A percentile compares a stretch with the other conserved stretches of the same genome.
Evolutionary conservation across 2,329 filamentous ascomycete genomes (phyloP).

Genomic region (Penicillium frequentans): DNA sequence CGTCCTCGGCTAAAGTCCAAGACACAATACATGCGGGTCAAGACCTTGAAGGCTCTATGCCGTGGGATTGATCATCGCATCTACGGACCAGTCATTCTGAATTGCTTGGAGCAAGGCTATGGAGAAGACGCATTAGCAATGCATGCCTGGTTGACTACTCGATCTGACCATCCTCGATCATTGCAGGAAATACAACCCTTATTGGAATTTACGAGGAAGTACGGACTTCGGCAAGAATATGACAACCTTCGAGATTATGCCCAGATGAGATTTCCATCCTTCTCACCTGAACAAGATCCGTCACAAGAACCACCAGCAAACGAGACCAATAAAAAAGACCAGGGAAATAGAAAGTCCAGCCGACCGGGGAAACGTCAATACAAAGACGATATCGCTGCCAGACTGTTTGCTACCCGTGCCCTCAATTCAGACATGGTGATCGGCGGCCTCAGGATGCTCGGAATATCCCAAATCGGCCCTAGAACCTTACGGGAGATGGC

Average conservation of each 20-base stretch:
- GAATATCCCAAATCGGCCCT: slow-evolving; percentile 71
- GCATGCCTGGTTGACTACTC: slow-evolving; percentile 46
- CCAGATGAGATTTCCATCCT: not conserved
- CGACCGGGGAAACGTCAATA: slow-evolving; percentile 46
- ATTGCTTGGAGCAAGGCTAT: slow-evolving; percentile 38
- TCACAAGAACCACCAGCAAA: not conserved
- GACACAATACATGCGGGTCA: slow-evolving; percentile 25
- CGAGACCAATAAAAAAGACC: not conserved
- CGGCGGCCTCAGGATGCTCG: slow-evolving; percentile 67
- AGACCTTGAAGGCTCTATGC: slow-evolving; percentile 46
- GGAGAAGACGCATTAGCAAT: slow-evolving; percentile 45
- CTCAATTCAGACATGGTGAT: slow-evolving; percentile 72
- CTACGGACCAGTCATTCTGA: slow-evolving; percentile 46
- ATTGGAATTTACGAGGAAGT: slow-evolving; percentile 38
- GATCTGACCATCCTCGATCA: slow-evolving; percentile 43
- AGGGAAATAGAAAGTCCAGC: slow-evolving; percentile 3
- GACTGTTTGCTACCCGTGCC: slow-evolving; percentile 76
- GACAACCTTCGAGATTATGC: slow-evolving; percentile 6
- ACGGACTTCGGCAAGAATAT: slow-evolving; percentile 28
- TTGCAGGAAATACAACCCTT: slow-evolving; percentile 42
- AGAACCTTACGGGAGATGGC: slow-evolving; percentile 76
- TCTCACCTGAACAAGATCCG: not conserved
- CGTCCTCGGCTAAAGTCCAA: not conserved
- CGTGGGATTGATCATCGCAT: slow-evolving; percentile 37
- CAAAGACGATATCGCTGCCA: slow-evolving; percentile 72